Evolutionary conservation across 306 rosid species (phyloP).

Genomic region (Malus sylvestris): DNA sequence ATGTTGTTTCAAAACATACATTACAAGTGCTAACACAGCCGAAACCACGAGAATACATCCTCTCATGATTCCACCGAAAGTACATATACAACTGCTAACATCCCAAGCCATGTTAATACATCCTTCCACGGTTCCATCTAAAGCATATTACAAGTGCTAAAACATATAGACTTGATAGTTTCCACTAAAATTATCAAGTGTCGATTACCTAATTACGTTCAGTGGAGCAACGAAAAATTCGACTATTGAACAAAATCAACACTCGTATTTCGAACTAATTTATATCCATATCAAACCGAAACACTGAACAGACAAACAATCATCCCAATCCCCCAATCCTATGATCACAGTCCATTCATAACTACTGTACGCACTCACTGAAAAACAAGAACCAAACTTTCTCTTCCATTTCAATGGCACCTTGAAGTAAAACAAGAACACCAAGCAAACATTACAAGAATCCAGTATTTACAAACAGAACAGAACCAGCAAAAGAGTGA

Average conservation of each 20-base stretch:
- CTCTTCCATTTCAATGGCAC: not conserved
- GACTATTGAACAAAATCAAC: not conserved
- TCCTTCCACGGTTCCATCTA: not conserved
- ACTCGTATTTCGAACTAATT: not conserved
- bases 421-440: not conserved
- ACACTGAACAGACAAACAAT: not conserved
- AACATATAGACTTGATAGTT: not conserved
- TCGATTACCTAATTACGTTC: not conserved
- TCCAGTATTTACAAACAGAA: not conserved
- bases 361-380: not conserved
- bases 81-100: not conserved
- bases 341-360: not conserved
- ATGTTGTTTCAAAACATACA: not conserved
- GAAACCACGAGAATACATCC: not conserved
- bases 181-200: not conserved
- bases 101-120: not conserved
- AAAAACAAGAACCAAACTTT: not conserved
- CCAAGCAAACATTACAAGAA: not conserved
- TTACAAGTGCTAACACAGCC: not conserved
- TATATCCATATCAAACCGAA: not conserved
- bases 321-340: not conserved
- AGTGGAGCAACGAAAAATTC: not conserved
- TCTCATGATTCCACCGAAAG: not conserved
- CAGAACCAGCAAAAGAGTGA: not conserved
- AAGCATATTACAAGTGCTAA: not conserved